These are phyloP conservation scores for Atalantia buxifolia DNA, from an alignment of 345 rosid genomes.

Conservation along the genomic window DNA sequence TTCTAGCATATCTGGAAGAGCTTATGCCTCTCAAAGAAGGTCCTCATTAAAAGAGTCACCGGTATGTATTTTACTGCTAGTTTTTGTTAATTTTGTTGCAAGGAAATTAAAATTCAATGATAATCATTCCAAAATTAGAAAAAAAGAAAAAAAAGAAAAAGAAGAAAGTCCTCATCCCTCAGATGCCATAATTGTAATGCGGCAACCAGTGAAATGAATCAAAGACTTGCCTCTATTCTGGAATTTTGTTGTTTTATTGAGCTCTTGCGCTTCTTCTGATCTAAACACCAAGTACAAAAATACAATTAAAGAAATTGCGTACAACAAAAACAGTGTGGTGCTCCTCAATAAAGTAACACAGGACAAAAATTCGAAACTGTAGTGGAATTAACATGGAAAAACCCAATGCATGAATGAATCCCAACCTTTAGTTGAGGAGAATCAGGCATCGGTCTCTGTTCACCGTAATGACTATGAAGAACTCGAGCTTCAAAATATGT, in stretches of 20 bases:
- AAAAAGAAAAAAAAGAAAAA: too few species aligned
- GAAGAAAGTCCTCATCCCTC: too few species aligned
- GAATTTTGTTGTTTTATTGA: conserved; percentile 63
- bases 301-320: not conserved
- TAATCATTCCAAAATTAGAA: too few species aligned
- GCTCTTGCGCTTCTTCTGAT: conserved; percentile 76
- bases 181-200: too few species aligned
- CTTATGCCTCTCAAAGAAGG: conserved; percentile 50
- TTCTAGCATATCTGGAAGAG: conserved; percentile 37
- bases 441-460: not conserved
- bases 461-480: not conserved
- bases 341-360: not conserved
- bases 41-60: too few species aligned
- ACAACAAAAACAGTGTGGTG: not conserved
- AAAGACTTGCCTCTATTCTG: conserved; percentile 52
- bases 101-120: too few species aligned
- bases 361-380: not conserved
- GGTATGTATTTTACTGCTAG: too few species aligned
- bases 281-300: conserved; percentile 34
- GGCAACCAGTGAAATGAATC: conserved; percentile 44
- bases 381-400: not conserved
- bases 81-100: too few species aligned
- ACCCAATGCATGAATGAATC: too few species aligned
- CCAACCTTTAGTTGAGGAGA: too few species aligned
- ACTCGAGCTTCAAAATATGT: not conserved